These are phyloP conservation scores for Rhinocladiella mackenziei DNA, from an alignment of 2,329 filamentous ascomycete species.

Conservation along the genomic window DNA sequence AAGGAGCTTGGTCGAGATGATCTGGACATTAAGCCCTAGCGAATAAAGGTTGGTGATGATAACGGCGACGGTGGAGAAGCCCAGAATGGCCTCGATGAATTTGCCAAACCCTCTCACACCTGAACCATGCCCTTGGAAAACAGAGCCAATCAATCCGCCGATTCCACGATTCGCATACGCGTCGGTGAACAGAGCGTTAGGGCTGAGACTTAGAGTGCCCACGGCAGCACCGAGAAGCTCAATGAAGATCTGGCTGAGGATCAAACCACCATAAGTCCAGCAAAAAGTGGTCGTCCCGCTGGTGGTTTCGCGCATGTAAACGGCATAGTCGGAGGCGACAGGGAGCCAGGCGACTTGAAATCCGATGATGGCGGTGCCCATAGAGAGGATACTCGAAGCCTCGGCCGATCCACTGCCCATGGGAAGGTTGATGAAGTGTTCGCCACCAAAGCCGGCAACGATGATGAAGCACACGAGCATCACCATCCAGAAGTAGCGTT, in stretches of 20 bases:
- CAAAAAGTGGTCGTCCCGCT: slow-evolving; percentile 1
- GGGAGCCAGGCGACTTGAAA: slow-evolving; percentile 29
- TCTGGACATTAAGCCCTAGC: slow-evolving; percentile 62
- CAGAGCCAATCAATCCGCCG: slow-evolving; percentile 23
- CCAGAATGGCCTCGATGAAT: slow-evolving; percentile 62
- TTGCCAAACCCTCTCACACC: slow-evolving; percentile 54
- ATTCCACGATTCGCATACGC: slow-evolving; percentile 17
- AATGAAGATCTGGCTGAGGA: slow-evolving; percentile 18
- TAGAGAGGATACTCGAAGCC: slow-evolving; percentile 25
- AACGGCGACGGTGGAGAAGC: slow-evolving; percentile 62
- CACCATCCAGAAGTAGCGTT: slow-evolving; percentile 22
- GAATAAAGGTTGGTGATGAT: slow-evolving; percentile 63
- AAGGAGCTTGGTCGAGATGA: slow-evolving; percentile 57
- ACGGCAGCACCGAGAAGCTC: slow-evolving; percentile 23
- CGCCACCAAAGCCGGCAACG: slow-evolving; percentile 26
- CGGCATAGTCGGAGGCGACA: slow-evolving; percentile 9
- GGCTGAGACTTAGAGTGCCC: slow-evolving; percentile 15
- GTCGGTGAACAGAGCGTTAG: slow-evolving; percentile 12
- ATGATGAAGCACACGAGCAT: slow-evolving; percentile 26
- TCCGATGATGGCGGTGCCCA: slow-evolving; percentile 30
- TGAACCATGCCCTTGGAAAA: slow-evolving; percentile 14
- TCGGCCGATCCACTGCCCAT: slow-evolving; percentile 6
- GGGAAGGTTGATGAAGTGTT: slow-evolving; percentile 19
- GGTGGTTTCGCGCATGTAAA: slow-evolving; percentile 11
- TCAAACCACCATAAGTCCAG: slow-evolving; percentile 7